Evolutionary conservation across 768 basidiomycete genomes (phyloP).

Genomic region (Galerina marginata): DNA sequence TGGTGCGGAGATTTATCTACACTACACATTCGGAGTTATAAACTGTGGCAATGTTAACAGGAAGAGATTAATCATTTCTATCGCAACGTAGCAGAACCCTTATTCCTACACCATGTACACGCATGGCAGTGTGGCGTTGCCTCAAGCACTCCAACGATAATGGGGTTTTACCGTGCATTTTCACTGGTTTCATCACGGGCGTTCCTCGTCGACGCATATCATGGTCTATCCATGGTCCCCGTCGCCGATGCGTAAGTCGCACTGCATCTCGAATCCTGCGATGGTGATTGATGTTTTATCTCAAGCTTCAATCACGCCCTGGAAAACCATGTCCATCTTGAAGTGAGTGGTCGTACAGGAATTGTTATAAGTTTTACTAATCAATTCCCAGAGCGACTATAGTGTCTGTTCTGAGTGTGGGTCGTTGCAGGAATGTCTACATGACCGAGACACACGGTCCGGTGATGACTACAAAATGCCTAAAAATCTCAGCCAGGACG

Average conservation of each 20-base stretch:
- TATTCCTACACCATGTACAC: slow-evolving; percentile 29
- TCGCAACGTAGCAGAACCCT: slow-evolving; percentile 36
- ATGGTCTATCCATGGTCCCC: slow-evolving; percentile 83
- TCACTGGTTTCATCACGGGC: slow-evolving; percentile 80
- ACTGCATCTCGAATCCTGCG: slow-evolving; percentile 2
- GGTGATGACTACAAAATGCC: not conserved
- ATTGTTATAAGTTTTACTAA: not conserved
- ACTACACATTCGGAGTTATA: not conserved
- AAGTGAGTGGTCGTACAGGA: slow-evolving; percentile 48
- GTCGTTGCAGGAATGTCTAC: slow-evolving; percentile 67
- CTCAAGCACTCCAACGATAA: slow-evolving; percentile 29
- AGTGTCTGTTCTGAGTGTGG: slow-evolving; percentile 79
- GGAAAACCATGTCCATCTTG: slow-evolving; percentile 73
- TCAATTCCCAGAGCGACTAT: slow-evolving; percentile 62
- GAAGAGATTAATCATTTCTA: slow-evolving; percentile 43
- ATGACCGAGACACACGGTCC: slow-evolving; percentile 49
- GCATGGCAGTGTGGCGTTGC: slow-evolving; percentile 15
- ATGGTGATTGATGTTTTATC: slow-evolving; percentile 14
- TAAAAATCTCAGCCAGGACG: not conserved
- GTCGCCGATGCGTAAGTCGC: slow-evolving; percentile 77
- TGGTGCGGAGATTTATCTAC: slow-evolving; percentile 26
- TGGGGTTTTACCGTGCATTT: slow-evolving; percentile 58
- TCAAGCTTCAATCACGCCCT: slow-evolving; percentile 75
- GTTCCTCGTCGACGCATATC: slow-evolving; percentile 83
- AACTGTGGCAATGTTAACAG: slow-evolving; percentile 21